These are phyloP conservation scores for Globisporangium carolinianum DNA, from an alignment of 352 stramenopile species.

Conservation along the genomic window DNA sequence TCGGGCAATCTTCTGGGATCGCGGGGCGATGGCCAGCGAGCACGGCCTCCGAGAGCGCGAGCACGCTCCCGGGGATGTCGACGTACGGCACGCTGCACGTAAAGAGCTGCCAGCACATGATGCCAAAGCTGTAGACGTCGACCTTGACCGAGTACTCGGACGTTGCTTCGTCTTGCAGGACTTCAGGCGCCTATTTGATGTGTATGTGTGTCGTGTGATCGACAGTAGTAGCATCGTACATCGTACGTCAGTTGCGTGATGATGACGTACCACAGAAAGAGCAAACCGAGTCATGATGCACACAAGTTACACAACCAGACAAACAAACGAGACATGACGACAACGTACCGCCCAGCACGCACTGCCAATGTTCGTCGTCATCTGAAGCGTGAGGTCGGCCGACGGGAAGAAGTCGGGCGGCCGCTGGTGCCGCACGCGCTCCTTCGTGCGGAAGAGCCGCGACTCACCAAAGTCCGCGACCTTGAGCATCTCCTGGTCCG, in stretches of 20 bases:
- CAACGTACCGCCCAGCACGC: slow-evolving; percentile 60
- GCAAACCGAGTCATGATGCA: no score
- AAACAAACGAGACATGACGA: neutral
- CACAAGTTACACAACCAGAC: no score
- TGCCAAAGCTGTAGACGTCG: slow-evolving; percentile 81
- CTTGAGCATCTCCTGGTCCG: slow-evolving; percentile 68
- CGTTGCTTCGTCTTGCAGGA: slow-evolving; percentile 60
- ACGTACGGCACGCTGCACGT: slow-evolving; percentile 65
- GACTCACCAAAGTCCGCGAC: slow-evolving; percentile 78
- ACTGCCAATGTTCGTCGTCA: slow-evolving; percentile 80
- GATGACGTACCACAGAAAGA: no score
- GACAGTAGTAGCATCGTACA: no score
- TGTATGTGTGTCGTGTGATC: neutral
- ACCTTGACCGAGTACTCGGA: slow-evolving; percentile 78
- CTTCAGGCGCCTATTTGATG: slow-evolving; percentile 38
- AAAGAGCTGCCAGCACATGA: slow-evolving; percentile 82
- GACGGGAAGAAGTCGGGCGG: slow-evolving; percentile 50
- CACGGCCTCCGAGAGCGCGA: slow-evolving; percentile 70
- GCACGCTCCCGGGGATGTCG: slow-evolving; percentile 70
- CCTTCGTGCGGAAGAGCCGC: slow-evolving; percentile 58
- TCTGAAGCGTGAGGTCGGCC: slow-evolving; percentile 58
- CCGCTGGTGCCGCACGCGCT: slow-evolving; percentile 29
- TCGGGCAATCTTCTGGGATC: slow-evolving; percentile 54
- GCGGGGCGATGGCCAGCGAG: slow-evolving; percentile 48
- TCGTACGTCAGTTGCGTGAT: no score